Conservation (phyloP, 768 basidiomycete genomes). For the Trametes punicea region DNA sequence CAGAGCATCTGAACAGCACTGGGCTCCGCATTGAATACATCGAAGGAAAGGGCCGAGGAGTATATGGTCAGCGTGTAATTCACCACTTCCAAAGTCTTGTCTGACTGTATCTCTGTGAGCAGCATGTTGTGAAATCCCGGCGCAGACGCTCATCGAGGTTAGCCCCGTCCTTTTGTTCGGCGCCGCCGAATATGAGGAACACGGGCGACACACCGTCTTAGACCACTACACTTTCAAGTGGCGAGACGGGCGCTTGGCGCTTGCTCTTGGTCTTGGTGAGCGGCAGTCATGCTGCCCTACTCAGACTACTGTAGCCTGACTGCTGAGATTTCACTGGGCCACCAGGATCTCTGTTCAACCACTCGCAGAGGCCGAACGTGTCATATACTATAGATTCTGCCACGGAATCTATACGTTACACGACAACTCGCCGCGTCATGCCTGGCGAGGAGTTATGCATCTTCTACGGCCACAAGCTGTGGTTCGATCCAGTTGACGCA, state of each 20-base stretch:
- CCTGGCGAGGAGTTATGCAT: slow-evolving; percentile 76
- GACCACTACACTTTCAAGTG: slow-evolving; percentile 79
- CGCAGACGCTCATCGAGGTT: slow-evolving; percentile 70
- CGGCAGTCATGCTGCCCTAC: too few species aligned
- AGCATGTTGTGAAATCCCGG: slow-evolving; percentile 55
- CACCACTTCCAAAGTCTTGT: not conserved
- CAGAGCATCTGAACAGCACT: slow-evolving; percentile 41
- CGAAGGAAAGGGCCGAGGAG: slow-evolving; percentile 55
- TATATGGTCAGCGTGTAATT: slow-evolving; percentile 48
- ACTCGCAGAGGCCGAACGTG: slow-evolving; percentile 67
- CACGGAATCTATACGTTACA: slow-evolving; percentile 61
- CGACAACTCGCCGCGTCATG: slow-evolving; percentile 48
- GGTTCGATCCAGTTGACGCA: slow-evolving; percentile 50
- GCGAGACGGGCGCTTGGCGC: slow-evolving; percentile 69
- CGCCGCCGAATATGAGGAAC: slow-evolving; percentile 62
- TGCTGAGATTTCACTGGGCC: too few species aligned
- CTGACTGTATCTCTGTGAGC: not conserved
- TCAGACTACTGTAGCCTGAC: too few species aligned
- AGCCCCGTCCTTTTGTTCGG: slow-evolving; percentile 81
- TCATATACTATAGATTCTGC: slow-evolving; percentile 53
- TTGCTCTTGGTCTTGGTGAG: slow-evolving; percentile 74
- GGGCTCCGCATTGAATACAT: slow-evolving; percentile 46
- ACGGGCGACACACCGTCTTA: slow-evolving; percentile 61
- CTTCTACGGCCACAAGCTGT: slow-evolving; percentile 66
- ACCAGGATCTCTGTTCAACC: slow-evolving; percentile 83